Evolutionary conservation across 2,329 filamentous ascomycete genomes (phyloP), one percentile per base, ranked within the genome.

Genomic region (Harringtonia lauricola): DNA sequence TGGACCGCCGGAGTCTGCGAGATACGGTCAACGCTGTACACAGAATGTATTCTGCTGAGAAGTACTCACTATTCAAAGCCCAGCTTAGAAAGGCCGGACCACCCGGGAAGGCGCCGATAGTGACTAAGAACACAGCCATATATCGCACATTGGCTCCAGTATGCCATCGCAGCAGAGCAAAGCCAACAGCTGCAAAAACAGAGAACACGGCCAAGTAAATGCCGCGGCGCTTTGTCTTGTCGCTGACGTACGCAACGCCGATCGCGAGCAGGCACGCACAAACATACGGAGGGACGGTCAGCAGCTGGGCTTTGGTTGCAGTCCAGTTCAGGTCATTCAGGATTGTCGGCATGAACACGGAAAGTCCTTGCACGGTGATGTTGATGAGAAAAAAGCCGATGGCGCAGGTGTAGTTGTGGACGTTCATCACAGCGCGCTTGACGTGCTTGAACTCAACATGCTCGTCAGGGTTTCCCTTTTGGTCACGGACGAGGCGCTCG

Each of bases 381-480:
- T 79, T 78, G 61, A 76, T 72, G 52, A 69, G 62, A 59, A 78
- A 74, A 63, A 77, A 78, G 8, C 73, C 73, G 6, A 68, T 53
- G 2, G 71, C 72, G 54, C 72, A 78, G 34, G 75, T 70, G 53
- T 73, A 72, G 60, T 75, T 78, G 59, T 76, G 75, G 54, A 79
- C 66, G 59, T 72, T 74, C 41, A 69, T 51, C 17, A 78, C 53
- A 4, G 72, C 70, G 26, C 64, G 58, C 59, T 67, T 71, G 36
- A 78, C 52, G 49, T 79, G 68, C n/a, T 58, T 57, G 43, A 59
- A 45, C 40, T 65, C 61, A 12, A 76, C 69, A 40, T 65, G 62
- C 54, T 73, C 69, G 41, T 67, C 59, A 12, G 67, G 52, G 22
- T 62, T 15, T 9, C 64, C 64, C 44, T 63, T 65, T 54, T 72